Conservation (phyloP, 2,329 filamentous ascomycete species). For the Nakataea oryzae region DNA sequence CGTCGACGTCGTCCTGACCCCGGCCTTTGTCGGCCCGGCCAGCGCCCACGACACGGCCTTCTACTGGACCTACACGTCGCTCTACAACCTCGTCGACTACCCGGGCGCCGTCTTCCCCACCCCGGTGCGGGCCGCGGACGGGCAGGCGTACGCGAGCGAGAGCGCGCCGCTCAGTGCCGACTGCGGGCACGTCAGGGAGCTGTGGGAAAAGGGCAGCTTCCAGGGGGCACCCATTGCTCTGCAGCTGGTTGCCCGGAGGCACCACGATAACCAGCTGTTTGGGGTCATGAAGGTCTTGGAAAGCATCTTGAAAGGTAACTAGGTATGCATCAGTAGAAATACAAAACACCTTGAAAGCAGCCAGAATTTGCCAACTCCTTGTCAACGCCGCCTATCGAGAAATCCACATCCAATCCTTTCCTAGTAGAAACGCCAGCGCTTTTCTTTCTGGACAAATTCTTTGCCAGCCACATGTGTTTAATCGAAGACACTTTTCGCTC, state of each 20-base stretch:
- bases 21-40: constrained; percentile 25
- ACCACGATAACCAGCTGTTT: constrained; percentile 33
- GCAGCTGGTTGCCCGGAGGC: constrained; percentile 40
- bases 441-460: too few relatives aligned
- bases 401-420: too few relatives aligned
- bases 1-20: constrained; percentile 24
- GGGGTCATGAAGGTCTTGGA: background rate
- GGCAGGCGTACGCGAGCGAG: constrained; percentile 12
- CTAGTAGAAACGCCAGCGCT: too few relatives aligned
- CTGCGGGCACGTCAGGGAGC: constrained; percentile 10
- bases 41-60: constrained; percentile 22
- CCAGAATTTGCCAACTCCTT: too few relatives aligned
- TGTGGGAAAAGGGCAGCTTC: constrained; percentile 32
- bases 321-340: too few relatives aligned
- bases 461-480: too few relatives aligned
- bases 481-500: too few relatives aligned
- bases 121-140: constrained; percentile 16
- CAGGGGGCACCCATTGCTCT: constrained; percentile 37
- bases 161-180: constrained; percentile 13
- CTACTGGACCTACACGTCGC: constrained; percentile 55
- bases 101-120: constrained; percentile 52
- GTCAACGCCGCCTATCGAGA: too few relatives aligned
- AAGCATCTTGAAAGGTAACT: background rate
- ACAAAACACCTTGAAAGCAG: background rate
- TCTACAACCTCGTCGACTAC: constrained; percentile 63